Conservation (phyloP, 169 alveolate species). For the Babesia bigemina region DNA sequence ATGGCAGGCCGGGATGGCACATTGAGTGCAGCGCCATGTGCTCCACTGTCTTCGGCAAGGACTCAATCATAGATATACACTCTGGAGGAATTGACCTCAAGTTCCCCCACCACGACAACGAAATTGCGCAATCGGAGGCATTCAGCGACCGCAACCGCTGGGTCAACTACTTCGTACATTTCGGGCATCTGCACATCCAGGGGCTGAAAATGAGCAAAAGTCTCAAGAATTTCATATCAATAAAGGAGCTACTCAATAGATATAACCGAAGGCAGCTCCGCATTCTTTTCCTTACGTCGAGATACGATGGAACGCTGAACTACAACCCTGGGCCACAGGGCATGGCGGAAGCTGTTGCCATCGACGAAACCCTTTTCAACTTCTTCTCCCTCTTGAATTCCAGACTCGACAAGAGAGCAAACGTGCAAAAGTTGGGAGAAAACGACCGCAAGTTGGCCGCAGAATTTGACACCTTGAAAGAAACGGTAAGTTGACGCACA, state of each 20-base stretch:
- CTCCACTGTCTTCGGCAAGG: constrained; percentile 85
- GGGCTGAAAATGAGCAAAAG: constrained; percentile 97
- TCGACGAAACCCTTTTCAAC: constrained; percentile 89
- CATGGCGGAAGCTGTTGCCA: constrained; percentile 90
- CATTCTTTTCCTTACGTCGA: constrained; percentile 84
- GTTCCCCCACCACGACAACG: constrained; percentile 99
- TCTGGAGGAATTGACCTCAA: constrained; percentile 98
- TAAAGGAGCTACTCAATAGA: constrained; percentile 82
- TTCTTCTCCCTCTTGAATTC: constrained; percentile 91
- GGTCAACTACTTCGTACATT: constrained; percentile 97
- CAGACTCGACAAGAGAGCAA: constrained; percentile 72
- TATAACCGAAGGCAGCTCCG: constrained; percentile 89
- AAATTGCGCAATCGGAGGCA: constrained; percentile 98
- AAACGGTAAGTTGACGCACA: constrained; percentile 44
- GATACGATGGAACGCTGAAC: constrained; percentile 90
- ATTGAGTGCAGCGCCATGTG: constrained; percentile 99
- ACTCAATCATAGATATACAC: constrained; percentile 93
- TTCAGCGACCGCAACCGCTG: constrained; percentile 90
- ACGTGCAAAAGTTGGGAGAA: constrained; percentile 69
- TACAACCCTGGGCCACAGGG: constrained; percentile 87
- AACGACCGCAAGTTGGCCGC: constrained; percentile 63
- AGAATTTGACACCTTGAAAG: constrained; percentile 63
- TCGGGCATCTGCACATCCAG: constrained; percentile 97
- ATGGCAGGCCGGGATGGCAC: constrained; percentile 99
- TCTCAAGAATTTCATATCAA: constrained; percentile 95